phyloP scores from a whole-genome alignment of 2,329 filamentous ascomycete genomes.

The Colletotrichum coccodes region DNA sequence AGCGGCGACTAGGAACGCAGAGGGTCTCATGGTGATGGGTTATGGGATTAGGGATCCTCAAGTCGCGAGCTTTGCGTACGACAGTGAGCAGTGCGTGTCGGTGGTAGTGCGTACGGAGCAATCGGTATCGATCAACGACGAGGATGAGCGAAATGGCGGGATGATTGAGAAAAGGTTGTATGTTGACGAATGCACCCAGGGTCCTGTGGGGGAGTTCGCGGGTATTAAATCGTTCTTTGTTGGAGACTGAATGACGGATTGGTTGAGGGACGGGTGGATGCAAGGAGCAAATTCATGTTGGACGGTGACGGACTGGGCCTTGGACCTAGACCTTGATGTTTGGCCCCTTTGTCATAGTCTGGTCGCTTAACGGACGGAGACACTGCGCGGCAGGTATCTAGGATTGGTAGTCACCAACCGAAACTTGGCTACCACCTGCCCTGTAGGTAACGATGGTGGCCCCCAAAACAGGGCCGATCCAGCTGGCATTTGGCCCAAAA shows the following conservation, averaged over 20 bases:
- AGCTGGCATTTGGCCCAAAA: constrained; percentile 1
- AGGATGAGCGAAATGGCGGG: constrained; percentile 6
- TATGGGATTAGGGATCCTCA: background rate
- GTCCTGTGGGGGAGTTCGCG: constrained; percentile 14
- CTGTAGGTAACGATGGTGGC: background rate
- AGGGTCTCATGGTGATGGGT: constrained; percentile 70
- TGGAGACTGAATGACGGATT: constrained; percentile 10
- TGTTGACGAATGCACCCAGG: constrained; percentile 5
- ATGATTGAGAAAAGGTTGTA: background rate
- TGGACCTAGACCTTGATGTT: background rate
- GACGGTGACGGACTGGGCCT: background rate
- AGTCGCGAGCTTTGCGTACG: background rate
- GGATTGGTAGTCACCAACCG: background rate
- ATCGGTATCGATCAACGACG: constrained; percentile 10
- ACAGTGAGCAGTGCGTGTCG: background rate
- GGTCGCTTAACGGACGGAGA: background rate
- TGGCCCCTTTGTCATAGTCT: constrained; percentile 1
- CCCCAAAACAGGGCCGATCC: background rate
- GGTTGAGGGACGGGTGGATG: constrained; percentile 14
- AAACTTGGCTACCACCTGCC: constrained; percentile 14
- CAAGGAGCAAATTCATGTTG: constrained; percentile 14
- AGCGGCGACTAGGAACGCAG: constrained; percentile 61
- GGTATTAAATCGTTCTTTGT: constrained; percentile 31
- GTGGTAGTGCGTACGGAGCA: background rate
- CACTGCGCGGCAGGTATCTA: background rate